Evolutionary conservation across 495 filamentous ascomycete species (phyloP).

Genomic region (Cercophora sp.): DNA sequence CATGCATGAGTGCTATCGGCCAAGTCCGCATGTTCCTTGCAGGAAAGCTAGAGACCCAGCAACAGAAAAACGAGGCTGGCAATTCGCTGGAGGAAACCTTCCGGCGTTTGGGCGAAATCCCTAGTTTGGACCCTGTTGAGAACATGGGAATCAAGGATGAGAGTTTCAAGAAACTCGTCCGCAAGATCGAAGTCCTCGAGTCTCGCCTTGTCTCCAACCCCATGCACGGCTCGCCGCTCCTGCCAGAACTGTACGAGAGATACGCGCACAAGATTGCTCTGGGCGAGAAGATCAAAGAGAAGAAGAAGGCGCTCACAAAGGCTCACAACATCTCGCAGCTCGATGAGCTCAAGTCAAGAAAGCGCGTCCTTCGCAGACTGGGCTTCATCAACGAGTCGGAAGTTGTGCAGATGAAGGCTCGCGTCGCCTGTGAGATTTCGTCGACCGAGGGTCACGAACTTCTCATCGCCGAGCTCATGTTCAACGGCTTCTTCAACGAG

Average conservation of each 20-base stretch:
- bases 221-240: constrained; percentile 78
- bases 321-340: constrained; percentile 84
- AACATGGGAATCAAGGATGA: constrained; percentile 92
- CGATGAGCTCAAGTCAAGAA: constrained; percentile 92
- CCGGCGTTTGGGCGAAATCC: constrained; percentile 84
- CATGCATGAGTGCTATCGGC: constrained; percentile 72
- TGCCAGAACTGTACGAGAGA: constrained; percentile 76
- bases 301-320: constrained; percentile 79
- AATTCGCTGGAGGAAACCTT: constrained; percentile 66
- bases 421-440: constrained; percentile 92
- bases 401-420: constrained; percentile 90
- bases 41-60: constrained; percentile 58
- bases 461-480: constrained; percentile 85
- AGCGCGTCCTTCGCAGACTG: constrained; percentile 92
- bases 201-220: constrained; percentile 85
- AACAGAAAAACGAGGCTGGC: constrained; percentile 61
- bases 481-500: constrained; percentile 98
- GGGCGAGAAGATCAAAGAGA: constrained; percentile 70
- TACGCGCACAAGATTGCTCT: constrained; percentile 78
- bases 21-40: constrained; percentile 77
- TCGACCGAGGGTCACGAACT: constrained; percentile 84
- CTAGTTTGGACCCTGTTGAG: constrained; percentile 85
- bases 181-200: constrained; percentile 96
- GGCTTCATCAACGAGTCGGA: constrained; percentile 93
- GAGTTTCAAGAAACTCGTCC: constrained; percentile 83